A percentile compares a stretch with the other conserved stretches of the same genome.
phyloP scores from a whole-genome alignment of 169 alveolate genomes.

The Cryptosporidium canis region DNA sequence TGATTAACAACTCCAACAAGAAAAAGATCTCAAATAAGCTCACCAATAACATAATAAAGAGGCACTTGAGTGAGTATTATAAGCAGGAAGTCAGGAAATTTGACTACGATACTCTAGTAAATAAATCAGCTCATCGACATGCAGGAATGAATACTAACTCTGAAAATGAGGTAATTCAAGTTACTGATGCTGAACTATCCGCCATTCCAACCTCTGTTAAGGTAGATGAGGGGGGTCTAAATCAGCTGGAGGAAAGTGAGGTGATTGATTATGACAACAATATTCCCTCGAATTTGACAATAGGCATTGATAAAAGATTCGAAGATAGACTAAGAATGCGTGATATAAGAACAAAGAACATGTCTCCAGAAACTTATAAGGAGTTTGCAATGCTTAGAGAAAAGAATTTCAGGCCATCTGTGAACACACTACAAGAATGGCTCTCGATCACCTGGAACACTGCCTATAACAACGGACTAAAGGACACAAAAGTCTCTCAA shows the following conservation, averaged over 20 bases:
- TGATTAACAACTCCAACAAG: background rate
- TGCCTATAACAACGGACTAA: conserved; percentile 40
- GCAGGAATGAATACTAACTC: conserved; percentile 25
- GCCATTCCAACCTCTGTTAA: background rate
- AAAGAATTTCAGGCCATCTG: conserved; percentile 57
- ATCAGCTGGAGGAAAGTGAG: conserved; percentile 9
- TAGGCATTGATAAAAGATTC: conserved; percentile 44
- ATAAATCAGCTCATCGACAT: conserved; percentile 46
- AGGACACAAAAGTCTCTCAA: conserved; percentile 58
- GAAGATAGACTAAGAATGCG: conserved; percentile 52
- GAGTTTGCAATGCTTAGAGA: conserved; percentile 67
- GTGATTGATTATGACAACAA: background rate
- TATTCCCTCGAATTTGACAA: background rate
- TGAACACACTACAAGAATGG: conserved; percentile 50
- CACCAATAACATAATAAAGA: conserved; percentile 13
- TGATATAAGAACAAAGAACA: conserved; percentile 50
- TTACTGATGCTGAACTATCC: conserved; percentile 12
- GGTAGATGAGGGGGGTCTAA: background rate
- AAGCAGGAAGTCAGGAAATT: conserved; percentile 56
- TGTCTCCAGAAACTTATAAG: conserved; percentile 55
- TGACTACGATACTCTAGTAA: conserved; percentile 23
- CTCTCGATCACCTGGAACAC: conserved; percentile 66
- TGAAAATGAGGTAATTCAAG: conserved; percentile 13
- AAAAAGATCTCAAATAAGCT: conserved; percentile 31
- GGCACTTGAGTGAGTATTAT: conserved; percentile 26